These are phyloP conservation scores for Amylocystis lapponica DNA, from an alignment of 768 basidiomycete species.

Conservation along the genomic window DNA sequence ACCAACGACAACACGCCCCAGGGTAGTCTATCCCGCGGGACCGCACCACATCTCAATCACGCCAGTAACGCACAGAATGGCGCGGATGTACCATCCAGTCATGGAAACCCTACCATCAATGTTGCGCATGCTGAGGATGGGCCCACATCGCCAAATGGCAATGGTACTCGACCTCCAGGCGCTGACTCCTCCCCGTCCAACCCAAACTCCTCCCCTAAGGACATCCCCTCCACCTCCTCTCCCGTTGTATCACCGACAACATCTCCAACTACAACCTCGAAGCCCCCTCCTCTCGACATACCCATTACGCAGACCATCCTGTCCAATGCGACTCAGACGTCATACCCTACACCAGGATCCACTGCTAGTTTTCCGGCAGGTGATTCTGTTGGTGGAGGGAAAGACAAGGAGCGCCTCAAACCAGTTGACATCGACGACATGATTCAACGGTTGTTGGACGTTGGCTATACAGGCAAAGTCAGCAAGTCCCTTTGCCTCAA, in stretches of 20 bases:
- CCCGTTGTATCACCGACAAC: slow-evolving; percentile 16
- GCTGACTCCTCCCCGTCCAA: slow-evolving; percentile 12
- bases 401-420: slow-evolving; percentile 60
- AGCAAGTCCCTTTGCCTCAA: slow-evolving; percentile 94
- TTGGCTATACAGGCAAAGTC: slow-evolving; percentile 97
- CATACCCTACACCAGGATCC: slow-evolving; percentile 43
- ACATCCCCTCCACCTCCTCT: slow-evolving; percentile 33
- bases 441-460: slow-evolving; percentile 93
- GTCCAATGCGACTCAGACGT: slow-evolving; percentile 50
- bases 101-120: slow-evolving; percentile 27
- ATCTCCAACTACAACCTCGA: slow-evolving; percentile 24
- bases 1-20: slow-evolving; percentile 32
- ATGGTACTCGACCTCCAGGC: slow-evolving; percentile 27
- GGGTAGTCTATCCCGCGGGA: slow-evolving; percentile 39
- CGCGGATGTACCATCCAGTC: slow-evolving; percentile 27
- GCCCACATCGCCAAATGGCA: slow-evolving; percentile 36
- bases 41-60: slow-evolving; percentile 27
- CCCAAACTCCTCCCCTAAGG: slow-evolving; percentile 26
- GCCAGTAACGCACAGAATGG: slow-evolving; percentile 36
- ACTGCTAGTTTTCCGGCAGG: slow-evolving; percentile 32
- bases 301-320: slow-evolving; percentile 83
- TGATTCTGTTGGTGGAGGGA: slow-evolving; percentile 35
- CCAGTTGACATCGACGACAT: slow-evolving; percentile 95
- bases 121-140: slow-evolving; percentile 29
- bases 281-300: slow-evolving; percentile 65